Percentiles rank a stretch among this genome's conserved stretches.
phyloP scores from a whole-genome alignment of 192 early-diverging fungal species.

The Backusella circina region DNA sequence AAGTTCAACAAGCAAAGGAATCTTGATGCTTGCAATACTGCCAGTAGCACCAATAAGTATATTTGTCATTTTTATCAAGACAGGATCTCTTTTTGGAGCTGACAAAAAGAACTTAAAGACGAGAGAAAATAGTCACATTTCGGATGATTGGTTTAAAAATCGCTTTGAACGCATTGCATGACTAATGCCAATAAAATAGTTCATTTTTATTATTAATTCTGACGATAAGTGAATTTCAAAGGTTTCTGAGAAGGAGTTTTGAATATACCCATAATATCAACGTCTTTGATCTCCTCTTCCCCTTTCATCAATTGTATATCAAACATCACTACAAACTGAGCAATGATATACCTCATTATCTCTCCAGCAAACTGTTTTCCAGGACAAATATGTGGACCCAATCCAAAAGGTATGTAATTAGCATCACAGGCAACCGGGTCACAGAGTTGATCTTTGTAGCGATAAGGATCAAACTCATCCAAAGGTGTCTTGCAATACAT shows the following conservation, averaged over 20 bases:
- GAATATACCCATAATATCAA: not conserved
- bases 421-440: not conserved
- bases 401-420: not conserved
- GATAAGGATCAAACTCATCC: not conserved
- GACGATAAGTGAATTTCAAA: not conserved
- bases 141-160: not conserved
- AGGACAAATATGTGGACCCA: not conserved
- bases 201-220: not conserved
- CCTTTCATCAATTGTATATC: not conserved
- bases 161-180: not conserved
- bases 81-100: not conserved
- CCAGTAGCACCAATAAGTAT: constrained; percentile 85
- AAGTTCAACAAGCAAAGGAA: constrained; percentile 64
- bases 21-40: constrained; percentile 88
- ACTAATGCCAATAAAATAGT: too few relatives aligned
- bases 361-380: not conserved
- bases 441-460: not conserved
- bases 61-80: constrained; percentile 15
- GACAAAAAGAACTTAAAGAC: not conserved
- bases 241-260: not conserved
- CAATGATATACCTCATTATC: not conserved
- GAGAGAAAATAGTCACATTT: not conserved
- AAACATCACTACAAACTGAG: not conserved
- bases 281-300: not conserved
- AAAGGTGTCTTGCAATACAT: not conserved